Evolutionary conservation across 2,329 filamentous ascomycete species (phyloP).

Genomic region (Cordyceps tenuipes): DNA sequence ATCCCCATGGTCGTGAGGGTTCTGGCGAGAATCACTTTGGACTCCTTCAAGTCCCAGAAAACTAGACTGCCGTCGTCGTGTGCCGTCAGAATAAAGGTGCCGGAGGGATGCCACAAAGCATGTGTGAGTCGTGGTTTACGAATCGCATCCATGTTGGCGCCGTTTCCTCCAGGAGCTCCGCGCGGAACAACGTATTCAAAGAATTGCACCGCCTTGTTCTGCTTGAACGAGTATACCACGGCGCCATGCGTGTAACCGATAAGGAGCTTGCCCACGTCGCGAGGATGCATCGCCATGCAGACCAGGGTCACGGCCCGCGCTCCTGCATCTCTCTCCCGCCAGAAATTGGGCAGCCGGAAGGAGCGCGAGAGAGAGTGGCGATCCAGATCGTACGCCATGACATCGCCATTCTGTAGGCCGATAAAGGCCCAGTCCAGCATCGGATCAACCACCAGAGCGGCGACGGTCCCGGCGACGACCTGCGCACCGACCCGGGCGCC

Average conservation of each 20-base stretch:
- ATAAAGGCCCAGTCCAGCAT: constrained; percentile 90
- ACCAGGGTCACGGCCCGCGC: constrained; percentile 56
- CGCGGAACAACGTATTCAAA: constrained; percentile 76
- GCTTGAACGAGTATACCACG: constrained; percentile 90
- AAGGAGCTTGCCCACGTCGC: constrained; percentile 84
- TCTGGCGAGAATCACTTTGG: constrained; percentile 72
- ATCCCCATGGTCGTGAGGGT: constrained; percentile 69
- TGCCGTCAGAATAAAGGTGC: constrained; percentile 77
- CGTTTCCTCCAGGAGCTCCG: constrained; percentile 78
- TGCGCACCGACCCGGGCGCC: constrained; percentile 60
- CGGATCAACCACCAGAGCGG: constrained; percentile 70
- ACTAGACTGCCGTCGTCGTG: constrained; percentile 89
- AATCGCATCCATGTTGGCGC: constrained; percentile 48
- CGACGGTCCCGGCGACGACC: constrained; percentile 68
- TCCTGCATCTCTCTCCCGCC: constrained; percentile 63
- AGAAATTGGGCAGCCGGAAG: constrained; percentile 81
- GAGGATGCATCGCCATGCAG: constrained; percentile 75
- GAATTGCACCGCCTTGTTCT: constrained; percentile 68
- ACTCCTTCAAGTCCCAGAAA: constrained; percentile 90
- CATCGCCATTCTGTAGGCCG: constrained; percentile 72
- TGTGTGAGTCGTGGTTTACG: constrained; percentile 71
- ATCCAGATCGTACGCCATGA: constrained; percentile 90
- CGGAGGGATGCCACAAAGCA: constrained; percentile 89
- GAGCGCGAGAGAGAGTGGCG: constrained; percentile 59
- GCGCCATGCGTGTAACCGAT: constrained; percentile 88